phyloP scores from a whole-genome alignment of 2,329 filamentous ascomycete genomes.

The Pestalotiopsis sp. region DNA sequence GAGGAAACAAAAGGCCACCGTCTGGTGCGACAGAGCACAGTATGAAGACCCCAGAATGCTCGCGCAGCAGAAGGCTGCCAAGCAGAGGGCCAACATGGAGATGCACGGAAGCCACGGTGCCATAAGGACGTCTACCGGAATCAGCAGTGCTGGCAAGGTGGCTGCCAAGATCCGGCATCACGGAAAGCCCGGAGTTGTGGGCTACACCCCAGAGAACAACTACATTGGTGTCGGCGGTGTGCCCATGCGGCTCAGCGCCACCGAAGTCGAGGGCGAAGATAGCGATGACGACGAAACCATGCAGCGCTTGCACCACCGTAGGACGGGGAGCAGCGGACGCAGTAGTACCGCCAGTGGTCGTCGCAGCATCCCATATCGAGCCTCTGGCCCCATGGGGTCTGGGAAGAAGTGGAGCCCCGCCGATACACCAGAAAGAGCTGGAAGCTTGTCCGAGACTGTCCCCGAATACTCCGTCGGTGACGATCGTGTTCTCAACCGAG shows the following conservation, averaged over 20 bases:
- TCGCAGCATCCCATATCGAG: constrained; percentile 51
- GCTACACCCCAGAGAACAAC: constrained; percentile 78
- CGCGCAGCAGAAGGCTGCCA: constrained; percentile 84
- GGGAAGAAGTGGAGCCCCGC: constrained; percentile 53
- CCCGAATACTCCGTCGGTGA: constrained; percentile 34
- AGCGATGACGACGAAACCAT: constrained; percentile 71
- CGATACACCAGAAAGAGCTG: constrained; percentile 58
- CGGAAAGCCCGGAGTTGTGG: constrained; percentile 76
- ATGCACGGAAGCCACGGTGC: constrained; percentile 65
- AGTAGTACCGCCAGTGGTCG: constrained; percentile 65
- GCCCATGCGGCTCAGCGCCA: constrained; percentile 90
- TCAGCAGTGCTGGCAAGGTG: constrained; percentile 65
- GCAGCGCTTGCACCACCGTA: constrained; percentile 63
- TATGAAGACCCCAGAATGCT: constrained; percentile 84
- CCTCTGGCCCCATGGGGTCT: constrained; percentile 48
- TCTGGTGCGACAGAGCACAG: constrained; percentile 96
- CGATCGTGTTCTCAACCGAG: constrained; percentile 29
- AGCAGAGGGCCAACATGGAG: constrained; percentile 83
- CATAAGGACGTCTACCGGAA: constrained; percentile 64
- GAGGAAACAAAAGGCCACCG: constrained; percentile 94
- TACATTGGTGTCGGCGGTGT: constrained; percentile 78
- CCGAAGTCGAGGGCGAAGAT: constrained; percentile 88
- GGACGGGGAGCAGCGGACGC: constrained; percentile 75
- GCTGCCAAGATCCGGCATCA: constrained; percentile 88
- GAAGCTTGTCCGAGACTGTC: constrained; percentile 51